Percentiles rank a stretch among this genome's conserved stretches.
Evolutionary conservation across 495 filamentous ascomycete genomes (phyloP).

Genomic region (Niebla homalea): DNA sequence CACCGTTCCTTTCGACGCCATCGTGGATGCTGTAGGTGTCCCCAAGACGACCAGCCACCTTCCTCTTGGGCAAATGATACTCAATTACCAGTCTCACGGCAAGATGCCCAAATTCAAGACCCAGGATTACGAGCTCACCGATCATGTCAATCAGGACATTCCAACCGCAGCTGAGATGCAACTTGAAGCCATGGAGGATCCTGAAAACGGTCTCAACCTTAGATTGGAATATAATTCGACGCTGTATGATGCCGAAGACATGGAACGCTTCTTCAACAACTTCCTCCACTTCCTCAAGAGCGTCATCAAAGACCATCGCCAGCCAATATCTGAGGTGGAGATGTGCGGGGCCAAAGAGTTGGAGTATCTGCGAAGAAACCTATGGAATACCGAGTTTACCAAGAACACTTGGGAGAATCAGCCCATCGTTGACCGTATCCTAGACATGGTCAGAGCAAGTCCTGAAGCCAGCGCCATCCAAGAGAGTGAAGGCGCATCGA

Average conservation of each 20-base stretch:
- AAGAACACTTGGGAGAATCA: slow-evolving; percentile 13
- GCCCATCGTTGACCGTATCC: slow-evolving; percentile 8
- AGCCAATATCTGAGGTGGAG: slow-evolving; percentile 17
- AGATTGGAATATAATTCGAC: slow-evolving; percentile 16
- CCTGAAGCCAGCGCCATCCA: slow-evolving; percentile 11
- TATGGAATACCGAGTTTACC: slow-evolving; percentile 8
- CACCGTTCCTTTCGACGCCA: slow-evolving; percentile 16
- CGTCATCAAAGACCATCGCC: slow-evolving; percentile 20
- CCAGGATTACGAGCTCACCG: slow-evolving; percentile 13
- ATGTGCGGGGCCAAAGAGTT: slow-evolving; percentile 18
- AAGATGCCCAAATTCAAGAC: slow-evolving; percentile 17
- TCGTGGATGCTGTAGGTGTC: slow-evolving; percentile 17
- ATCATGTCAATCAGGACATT: slow-evolving; percentile 15
- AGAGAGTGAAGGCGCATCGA: slow-evolving; percentile 18
- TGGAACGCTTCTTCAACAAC: slow-evolving; percentile 23
- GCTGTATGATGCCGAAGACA: slow-evolving; percentile 18
- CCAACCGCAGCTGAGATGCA: slow-evolving; percentile 15
- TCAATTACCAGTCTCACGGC: slow-evolving; percentile 22
- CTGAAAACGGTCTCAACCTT: slow-evolving; percentile 15
- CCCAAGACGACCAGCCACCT: slow-evolving; percentile 8
- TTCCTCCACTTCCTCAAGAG: slow-evolving; percentile 19
- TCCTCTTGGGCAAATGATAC: slow-evolving; percentile 21
- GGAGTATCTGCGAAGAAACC: slow-evolving; percentile 7
- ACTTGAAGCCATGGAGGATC: slow-evolving; percentile 19
- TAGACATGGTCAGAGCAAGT: slow-evolving; percentile 3